Percentiles rank a stretch among this genome's conserved stretches.
Evolutionary conservation across 257 asterid genomes (phyloP).

Genomic region (Rauvolfia tetraphylla): DNA sequence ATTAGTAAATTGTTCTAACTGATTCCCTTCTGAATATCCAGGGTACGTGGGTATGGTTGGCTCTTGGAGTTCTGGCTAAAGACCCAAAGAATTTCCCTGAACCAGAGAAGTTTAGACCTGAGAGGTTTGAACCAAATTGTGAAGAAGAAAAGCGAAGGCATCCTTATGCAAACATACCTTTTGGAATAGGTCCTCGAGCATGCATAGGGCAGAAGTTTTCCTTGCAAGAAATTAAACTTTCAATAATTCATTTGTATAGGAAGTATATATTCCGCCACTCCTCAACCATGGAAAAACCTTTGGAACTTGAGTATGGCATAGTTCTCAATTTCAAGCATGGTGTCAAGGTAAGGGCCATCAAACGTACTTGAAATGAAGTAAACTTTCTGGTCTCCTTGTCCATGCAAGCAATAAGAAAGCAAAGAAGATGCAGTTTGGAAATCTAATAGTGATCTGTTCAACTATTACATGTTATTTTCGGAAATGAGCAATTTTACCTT

Average conservation of each 20-base stretch:
- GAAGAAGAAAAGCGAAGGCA: constrained; percentile 84
- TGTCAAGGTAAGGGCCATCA: constrained; percentile 64
- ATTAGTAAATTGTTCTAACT: background rate
- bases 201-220: constrained; percentile 94
- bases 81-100: constrained; percentile 82
- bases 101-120: constrained; percentile 86
- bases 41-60: constrained; percentile 99
- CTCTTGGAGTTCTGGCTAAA: constrained; percentile 85
- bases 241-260: constrained; percentile 68
- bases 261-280: constrained; percentile 70
- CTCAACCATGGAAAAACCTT: constrained; percentile 72
- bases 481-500: too few species aligned
- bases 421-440: background rate
- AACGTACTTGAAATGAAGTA: constrained; percentile 36
- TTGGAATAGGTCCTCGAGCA: constrained; percentile 91
- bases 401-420: constrained; percentile 6
- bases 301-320: constrained; percentile 69
- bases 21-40: constrained; percentile 22
- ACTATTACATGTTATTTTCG: background rate
- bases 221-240: constrained; percentile 73
- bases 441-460: background rate
- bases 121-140: constrained; percentile 86
- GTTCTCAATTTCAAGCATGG: constrained; percentile 83
- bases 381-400: background rate
- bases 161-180: constrained; percentile 89